phyloP scores from a whole-genome alignment of 2,329 filamentous ascomycete genomes.

The Apiospora arundinis region DNA sequence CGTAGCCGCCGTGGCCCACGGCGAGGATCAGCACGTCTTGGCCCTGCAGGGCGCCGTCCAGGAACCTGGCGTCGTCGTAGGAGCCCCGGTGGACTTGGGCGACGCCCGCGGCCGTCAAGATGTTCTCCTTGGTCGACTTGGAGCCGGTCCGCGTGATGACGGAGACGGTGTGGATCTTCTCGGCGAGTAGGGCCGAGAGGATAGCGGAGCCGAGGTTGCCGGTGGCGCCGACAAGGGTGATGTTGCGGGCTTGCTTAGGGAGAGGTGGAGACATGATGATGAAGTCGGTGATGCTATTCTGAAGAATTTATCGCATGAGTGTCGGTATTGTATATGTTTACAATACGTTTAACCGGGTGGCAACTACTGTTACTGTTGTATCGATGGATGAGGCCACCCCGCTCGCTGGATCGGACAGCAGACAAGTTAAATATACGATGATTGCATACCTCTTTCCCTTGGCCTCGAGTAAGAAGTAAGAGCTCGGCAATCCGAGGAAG shows the following conservation, averaged over 20 bases:
- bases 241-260: conserved; percentile 29
- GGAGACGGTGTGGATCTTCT: conserved; percentile 37
- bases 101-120: conserved; percentile 24
- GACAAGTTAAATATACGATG: background rate
- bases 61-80: conserved; percentile 36
- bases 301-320: background rate
- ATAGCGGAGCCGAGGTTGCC: conserved; percentile 40
- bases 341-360: too few species aligned
- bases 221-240: conserved; percentile 34
- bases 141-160: conserved; percentile 41
- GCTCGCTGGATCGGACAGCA: too few species aligned
- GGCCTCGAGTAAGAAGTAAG: background rate
- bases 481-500: background rate
- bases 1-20: conserved; percentile 32
- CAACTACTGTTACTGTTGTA: too few species aligned
- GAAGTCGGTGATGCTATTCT: too few species aligned
- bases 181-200: conserved; percentile 37
- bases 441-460: background rate
- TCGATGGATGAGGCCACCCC: too few species aligned
- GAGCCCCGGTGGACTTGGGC: conserved; percentile 26
- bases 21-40: conserved; percentile 44
- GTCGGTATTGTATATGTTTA: too few species aligned
- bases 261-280: conserved; percentile 25
- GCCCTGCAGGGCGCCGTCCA: conserved; percentile 36
- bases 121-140: conserved; percentile 29